These are phyloP conservation scores for Coemansia erecta DNA, from an alignment of 192 early-diverging fungal species.

Conservation along the genomic window DNA sequence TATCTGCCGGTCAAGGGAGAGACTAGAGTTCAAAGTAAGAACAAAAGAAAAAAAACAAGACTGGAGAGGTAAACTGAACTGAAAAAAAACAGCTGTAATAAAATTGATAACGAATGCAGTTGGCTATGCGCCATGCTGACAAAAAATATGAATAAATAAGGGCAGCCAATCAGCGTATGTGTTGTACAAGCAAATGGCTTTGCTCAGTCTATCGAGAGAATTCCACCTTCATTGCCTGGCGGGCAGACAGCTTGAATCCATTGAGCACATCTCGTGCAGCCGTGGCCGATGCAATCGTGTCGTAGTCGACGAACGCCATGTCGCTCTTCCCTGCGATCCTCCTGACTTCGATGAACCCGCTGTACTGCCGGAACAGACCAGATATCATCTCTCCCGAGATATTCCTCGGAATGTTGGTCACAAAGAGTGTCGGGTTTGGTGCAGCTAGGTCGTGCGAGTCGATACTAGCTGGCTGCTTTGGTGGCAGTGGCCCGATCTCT, in stretches of 20 bases:
- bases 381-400: slow-evolving; percentile 33
- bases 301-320: slow-evolving; percentile 52
- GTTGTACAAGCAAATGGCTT: too few species aligned
- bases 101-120: not conserved
- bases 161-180: not conserved
- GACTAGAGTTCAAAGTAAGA: slow-evolving; percentile 2
- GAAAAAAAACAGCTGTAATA: not conserved
- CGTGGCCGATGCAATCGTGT: slow-evolving; percentile 22
- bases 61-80: not conserved
- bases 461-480: slow-evolving; percentile 2
- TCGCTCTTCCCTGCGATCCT: slow-evolving; percentile 28
- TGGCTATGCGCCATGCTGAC: not conserved
- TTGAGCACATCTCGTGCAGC: slow-evolving; percentile 42
- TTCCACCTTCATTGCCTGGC: slow-evolving; percentile 35
- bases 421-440: slow-evolving; percentile 42
- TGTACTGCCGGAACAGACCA: slow-evolving; percentile 50
- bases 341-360: slow-evolving; percentile 45
- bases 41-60: slow-evolving; percentile 1
- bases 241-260: slow-evolving; percentile 35
- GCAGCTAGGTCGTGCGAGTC: not conserved
- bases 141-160: not conserved
- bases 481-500: slow-evolving; percentile 35
- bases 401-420: slow-evolving; percentile 35
- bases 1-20: too few species aligned
- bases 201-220: slow-evolving; percentile 27